These are phyloP conservation scores for Ceratocystis ficicola DNA, from an alignment of 2,329 filamentous ascomycete species.

Conservation along the genomic window DNA sequence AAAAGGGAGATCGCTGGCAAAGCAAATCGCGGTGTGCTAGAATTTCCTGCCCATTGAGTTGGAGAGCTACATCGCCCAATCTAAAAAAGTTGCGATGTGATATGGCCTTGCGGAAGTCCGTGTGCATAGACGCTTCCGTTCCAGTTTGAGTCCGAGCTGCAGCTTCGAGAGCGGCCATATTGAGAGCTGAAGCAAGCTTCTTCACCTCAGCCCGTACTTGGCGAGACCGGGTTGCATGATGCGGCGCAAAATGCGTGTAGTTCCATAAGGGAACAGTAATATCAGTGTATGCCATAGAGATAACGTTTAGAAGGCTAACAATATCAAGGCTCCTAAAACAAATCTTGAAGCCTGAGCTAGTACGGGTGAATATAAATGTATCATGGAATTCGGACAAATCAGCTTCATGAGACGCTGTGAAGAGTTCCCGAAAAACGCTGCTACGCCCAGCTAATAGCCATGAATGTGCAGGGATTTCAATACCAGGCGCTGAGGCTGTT, in stretches of 20 bases:
- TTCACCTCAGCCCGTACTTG: constrained; percentile 77
- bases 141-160: constrained; percentile 63
- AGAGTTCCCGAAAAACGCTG: constrained; percentile 48
- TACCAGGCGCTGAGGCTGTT: constrained; percentile 51
- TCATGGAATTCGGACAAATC: constrained; percentile 49
- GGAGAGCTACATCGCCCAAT: constrained; percentile 65
- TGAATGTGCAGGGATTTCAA: constrained; percentile 67
- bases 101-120: constrained; percentile 60
- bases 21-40: constrained; percentile 66
- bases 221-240: constrained; percentile 60
- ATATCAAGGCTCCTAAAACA: constrained; percentile 59
- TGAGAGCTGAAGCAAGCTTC: constrained; percentile 62
- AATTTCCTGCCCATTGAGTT: constrained; percentile 62
- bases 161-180: constrained; percentile 59
- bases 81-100: constrained; percentile 59
- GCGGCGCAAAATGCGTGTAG: constrained; percentile 52
- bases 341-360: constrained; percentile 1
- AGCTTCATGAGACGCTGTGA: constrained; percentile 45
- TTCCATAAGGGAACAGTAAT: constrained; percentile 76
- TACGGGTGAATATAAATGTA: constrained; percentile 41
- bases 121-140: constrained; percentile 50
- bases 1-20: constrained; percentile 82
- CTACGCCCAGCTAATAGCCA: constrained; percentile 71
- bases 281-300: constrained; percentile 72
- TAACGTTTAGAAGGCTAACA: constrained; percentile 65